phyloP scores from a whole-genome alignment of 306 rosid genomes.

The Rosa rugosa region DNA sequence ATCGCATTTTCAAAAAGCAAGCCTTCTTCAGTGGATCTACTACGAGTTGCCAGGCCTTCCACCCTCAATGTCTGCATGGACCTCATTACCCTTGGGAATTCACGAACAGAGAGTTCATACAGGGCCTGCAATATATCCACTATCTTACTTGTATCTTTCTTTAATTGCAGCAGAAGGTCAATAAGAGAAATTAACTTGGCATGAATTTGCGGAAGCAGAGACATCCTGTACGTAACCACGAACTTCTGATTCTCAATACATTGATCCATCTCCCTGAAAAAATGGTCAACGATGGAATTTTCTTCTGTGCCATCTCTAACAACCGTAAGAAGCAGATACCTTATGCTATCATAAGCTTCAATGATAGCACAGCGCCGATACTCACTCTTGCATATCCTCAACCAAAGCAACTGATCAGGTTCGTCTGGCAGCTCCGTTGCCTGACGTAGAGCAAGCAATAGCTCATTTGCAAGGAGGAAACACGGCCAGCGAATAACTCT shows the following conservation, averaged over 20 bases:
- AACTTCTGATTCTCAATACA: slow-evolving; percentile 42
- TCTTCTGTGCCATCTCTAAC: slow-evolving; percentile 56
- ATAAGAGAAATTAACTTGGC: slow-evolving; percentile 62
- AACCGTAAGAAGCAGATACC: slow-evolving; percentile 47
- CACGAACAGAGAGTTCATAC: slow-evolving; percentile 72
- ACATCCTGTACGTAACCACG: slow-evolving; percentile 40
- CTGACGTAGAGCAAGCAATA: slow-evolving; percentile 82
- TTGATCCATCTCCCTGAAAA: slow-evolving; percentile 54
- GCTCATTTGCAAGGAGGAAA: slow-evolving; percentile 78
- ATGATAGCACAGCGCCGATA: slow-evolving; percentile 83
- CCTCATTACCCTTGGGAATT: slow-evolving; percentile 60
- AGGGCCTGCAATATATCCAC: slow-evolving; percentile 81
- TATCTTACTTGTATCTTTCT: slow-evolving; percentile 48
- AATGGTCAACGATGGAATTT: slow-evolving; percentile 42
- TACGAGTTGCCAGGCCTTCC: slow-evolving; percentile 60
- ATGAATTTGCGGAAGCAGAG: slow-evolving; percentile 60
- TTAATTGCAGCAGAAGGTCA: slow-evolving; percentile 46
- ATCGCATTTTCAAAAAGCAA: slow-evolving; percentile 76
- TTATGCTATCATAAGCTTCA: slow-evolving; percentile 83
- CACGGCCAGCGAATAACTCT: slow-evolving; percentile 94
- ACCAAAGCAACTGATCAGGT: slow-evolving; percentile 57
- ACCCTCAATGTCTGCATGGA: slow-evolving; percentile 38
- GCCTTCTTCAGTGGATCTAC: slow-evolving; percentile 41
- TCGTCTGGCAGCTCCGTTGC: slow-evolving; percentile 63
- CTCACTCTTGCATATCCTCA: slow-evolving; percentile 81